A percentile compares a stretch with the other conserved stretches of the same genome.
These are phyloP conservation scores for Alopecurus myosuroides DNA, from an alignment of 176 grass and related monocot species.

Conservation along the genomic window DNA sequence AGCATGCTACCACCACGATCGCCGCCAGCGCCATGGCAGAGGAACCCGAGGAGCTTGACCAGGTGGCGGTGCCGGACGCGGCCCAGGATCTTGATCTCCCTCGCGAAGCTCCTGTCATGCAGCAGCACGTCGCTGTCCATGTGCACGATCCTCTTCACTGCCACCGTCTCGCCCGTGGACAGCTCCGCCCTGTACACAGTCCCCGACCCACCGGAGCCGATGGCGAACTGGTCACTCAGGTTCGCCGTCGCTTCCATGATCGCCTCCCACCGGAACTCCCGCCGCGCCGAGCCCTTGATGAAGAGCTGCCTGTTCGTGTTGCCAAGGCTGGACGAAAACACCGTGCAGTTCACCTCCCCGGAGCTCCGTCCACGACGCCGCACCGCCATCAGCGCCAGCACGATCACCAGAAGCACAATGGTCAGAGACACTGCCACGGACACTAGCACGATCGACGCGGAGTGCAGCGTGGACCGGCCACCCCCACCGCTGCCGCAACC, in stretches of 20 bases:
- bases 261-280: constrained; percentile 87
- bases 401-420: constrained; percentile 49
- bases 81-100: constrained; percentile 86
- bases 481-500: constrained; percentile 20
- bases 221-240: constrained; percentile 73
- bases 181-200: constrained; percentile 81
- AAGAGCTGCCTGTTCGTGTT: constrained; percentile 49
- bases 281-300: constrained; percentile 55
- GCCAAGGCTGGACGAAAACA: constrained; percentile 54
- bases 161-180: constrained; percentile 72
- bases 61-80: constrained; percentile 79
- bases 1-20: constrained; percentile 46
- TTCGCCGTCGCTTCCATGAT: constrained; percentile 92
- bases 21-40: constrained; percentile 27
- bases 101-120: constrained; percentile 64
- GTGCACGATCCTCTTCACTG: constrained; percentile 69
- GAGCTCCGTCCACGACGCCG: constrained; percentile 4
- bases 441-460: constrained; percentile 58
- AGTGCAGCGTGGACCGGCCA: constrained; percentile 25
- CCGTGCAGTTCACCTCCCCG: constrained; percentile 60
- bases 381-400: constrained; percentile 14
- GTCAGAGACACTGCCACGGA: constrained; percentile 63
- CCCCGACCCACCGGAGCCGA: constrained; percentile 82
- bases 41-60: constrained; percentile 89
- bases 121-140: constrained; percentile 52